phyloP scores from a whole-genome alignment of 2,329 filamentous ascomycete genomes.

The Ophiostoma tasmaniense region DNA sequence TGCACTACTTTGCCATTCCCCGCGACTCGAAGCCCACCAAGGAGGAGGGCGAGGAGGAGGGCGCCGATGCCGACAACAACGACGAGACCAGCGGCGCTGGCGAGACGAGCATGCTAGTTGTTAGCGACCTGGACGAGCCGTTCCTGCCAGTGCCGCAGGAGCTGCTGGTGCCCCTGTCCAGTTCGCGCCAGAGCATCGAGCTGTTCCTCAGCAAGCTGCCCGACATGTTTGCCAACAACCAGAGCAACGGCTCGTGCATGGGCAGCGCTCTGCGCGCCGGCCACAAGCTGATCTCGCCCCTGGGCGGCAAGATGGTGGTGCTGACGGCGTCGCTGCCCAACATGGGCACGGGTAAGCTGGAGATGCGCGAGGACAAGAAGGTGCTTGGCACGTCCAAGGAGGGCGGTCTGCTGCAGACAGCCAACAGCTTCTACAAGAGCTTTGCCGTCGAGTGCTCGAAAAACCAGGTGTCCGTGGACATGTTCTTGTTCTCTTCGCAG shows the following conservation, averaged over 20 bases:
- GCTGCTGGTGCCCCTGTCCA: slow-evolving; percentile 77
- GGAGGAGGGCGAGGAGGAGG: slow-evolving; percentile 16
- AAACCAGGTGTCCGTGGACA: slow-evolving; percentile 96
- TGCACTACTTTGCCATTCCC: slow-evolving; percentile 94
- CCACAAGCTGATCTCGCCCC: slow-evolving; percentile 88
- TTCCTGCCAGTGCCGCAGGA: slow-evolving; percentile 92
- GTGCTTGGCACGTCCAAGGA: slow-evolving; percentile 90
- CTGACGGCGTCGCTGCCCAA: slow-evolving; percentile 86
- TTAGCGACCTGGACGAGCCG: slow-evolving; percentile 91
- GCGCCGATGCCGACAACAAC: slow-evolving; percentile 50
- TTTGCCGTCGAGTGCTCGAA: slow-evolving; percentile 99
- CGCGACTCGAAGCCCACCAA: slow-evolving; percentile 20
- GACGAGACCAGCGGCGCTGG: slow-evolving; percentile 56
- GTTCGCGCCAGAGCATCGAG: slow-evolving; percentile 86
- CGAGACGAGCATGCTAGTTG: slow-evolving; percentile 84
- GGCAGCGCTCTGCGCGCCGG: slow-evolving; percentile 85
- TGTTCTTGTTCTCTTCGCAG: slow-evolving; percentile 93
- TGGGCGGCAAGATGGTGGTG: slow-evolving; percentile 92
- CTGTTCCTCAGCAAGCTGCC: slow-evolving; percentile 84
- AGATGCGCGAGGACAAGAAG: slow-evolving; percentile 95
- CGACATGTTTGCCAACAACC: slow-evolving; percentile 93
- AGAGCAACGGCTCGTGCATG: slow-evolving; percentile 85
- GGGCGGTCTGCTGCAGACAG: slow-evolving; percentile 75
- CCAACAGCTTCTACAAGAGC: slow-evolving; percentile 96
- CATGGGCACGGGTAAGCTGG: slow-evolving; percentile 78